Evolutionary conservation across 768 basidiomycete genomes (phyloP).

Genomic region (Dacryopinax primogenitus): DNA sequence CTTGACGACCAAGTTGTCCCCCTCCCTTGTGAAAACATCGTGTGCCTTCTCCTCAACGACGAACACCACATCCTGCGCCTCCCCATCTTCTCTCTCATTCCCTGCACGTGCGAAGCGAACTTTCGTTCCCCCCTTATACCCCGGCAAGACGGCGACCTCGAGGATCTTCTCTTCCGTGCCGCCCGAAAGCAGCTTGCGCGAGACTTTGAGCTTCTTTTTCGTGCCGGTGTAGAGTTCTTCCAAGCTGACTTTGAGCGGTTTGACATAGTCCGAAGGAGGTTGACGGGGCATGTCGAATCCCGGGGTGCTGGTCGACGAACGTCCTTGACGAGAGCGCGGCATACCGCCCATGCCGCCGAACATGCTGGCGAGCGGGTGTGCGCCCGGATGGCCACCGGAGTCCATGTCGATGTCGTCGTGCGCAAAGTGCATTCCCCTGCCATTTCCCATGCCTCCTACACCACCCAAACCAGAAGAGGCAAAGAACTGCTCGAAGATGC

Average conservation of each 20-base stretch:
- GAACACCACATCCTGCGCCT: slow-evolving; percentile 85
- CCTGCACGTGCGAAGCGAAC: slow-evolving; percentile 78
- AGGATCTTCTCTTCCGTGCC: slow-evolving; percentile 73
- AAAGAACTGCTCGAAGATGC: slow-evolving; percentile 69
- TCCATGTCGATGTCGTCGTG: slow-evolving; percentile 35
- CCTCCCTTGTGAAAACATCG: slow-evolving; percentile 56
- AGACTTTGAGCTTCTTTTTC: slow-evolving; percentile 79
- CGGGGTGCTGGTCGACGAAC: slow-evolving; percentile 22
- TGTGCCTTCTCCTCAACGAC: slow-evolving; percentile 94
- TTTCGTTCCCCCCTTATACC: slow-evolving; percentile 96
- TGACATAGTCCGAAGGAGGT: slow-evolving; percentile 44
- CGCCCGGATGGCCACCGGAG: slow-evolving; percentile 23
- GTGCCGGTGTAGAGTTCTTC: slow-evolving; percentile 77
- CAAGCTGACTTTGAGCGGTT: slow-evolving; percentile 72
- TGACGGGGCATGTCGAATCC: slow-evolving; percentile 26
- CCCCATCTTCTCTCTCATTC: slow-evolving; percentile 55
- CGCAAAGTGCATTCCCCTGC: slow-evolving; percentile 23
- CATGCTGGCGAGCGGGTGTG: slow-evolving; percentile 21
- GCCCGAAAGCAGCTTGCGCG: slow-evolving; percentile 58
- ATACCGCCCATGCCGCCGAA: slow-evolving; percentile 30
- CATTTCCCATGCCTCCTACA: slow-evolving; percentile 23
- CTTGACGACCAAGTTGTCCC: slow-evolving; percentile 58
- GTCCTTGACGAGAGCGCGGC: slow-evolving; percentile 25
- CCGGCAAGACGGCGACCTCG: slow-evolving; percentile 57
- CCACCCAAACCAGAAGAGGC: slow-evolving; percentile 23